These are phyloP conservation scores for Porodaedalea pini DNA, from an alignment of 1,284 basidiomycete species.

Conservation along the genomic window DNA sequence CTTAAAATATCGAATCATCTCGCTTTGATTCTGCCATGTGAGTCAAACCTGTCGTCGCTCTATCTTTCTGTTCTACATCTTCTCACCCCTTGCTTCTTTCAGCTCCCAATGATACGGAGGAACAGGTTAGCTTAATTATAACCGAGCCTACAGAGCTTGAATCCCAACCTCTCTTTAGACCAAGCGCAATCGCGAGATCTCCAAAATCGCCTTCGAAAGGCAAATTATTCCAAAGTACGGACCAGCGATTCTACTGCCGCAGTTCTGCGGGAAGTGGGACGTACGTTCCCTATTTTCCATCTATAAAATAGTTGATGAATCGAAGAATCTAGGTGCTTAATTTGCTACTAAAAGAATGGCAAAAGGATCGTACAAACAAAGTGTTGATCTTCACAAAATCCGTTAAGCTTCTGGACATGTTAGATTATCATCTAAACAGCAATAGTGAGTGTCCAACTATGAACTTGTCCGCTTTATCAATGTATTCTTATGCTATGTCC, in stretches of 20 bases:
- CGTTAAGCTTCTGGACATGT: constrained; percentile 75
- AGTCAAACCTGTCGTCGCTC: too few species aligned
- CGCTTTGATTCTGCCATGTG: constrained; percentile 74
- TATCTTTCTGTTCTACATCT: constrained; percentile 6
- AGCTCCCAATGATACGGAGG: constrained; percentile 60
- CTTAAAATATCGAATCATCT: constrained; percentile 87
- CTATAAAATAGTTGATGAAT: not conserved
- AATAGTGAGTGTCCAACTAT: constrained; percentile 38
- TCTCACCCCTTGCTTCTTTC: not conserved
- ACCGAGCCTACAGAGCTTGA: not conserved
- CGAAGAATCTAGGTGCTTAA: constrained; percentile 53
- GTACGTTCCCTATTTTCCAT: constrained; percentile 38
- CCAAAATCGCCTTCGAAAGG: constrained; percentile 53
- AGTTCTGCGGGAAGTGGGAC: constrained; percentile 83
- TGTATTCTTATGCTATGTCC: not conserved
- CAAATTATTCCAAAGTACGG: constrained; percentile 56
- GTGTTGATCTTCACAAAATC: constrained; percentile 86
- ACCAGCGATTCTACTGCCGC: constrained; percentile 53
- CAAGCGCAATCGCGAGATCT: constrained; percentile 54
- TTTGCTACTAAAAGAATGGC: constrained; percentile 62
- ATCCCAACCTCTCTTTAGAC: constrained; percentile 36
- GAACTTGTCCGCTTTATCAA: not conserved
- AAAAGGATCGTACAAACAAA: constrained; percentile 62
- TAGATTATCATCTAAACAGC: constrained; percentile 64
- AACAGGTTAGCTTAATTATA: constrained; percentile 46